phyloP scores from a whole-genome alignment of 352 stramenopile species.

The Globisporangium iwayamae region DNA sequence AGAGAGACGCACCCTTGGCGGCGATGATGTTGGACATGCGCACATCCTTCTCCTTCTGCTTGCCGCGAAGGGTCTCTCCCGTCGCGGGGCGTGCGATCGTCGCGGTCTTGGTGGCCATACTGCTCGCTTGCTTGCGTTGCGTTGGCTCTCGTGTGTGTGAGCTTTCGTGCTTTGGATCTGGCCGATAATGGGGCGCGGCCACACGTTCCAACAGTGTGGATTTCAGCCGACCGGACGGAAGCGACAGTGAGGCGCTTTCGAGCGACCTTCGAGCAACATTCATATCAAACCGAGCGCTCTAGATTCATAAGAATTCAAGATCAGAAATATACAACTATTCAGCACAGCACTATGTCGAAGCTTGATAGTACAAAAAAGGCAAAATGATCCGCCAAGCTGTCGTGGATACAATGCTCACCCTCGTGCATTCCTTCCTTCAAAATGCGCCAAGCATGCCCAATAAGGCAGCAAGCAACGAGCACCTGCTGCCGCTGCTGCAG shows the following conservation, averaged over 20 bases:
- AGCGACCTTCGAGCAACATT: slow-evolving; percentile 1
- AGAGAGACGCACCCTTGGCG: slow-evolving; percentile 86
- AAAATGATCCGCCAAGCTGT: too few species aligned
- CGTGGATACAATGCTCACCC: too few species aligned
- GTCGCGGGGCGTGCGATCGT: slow-evolving; percentile 51
- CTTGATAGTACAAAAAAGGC: not conserved
- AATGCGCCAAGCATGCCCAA: not conserved
- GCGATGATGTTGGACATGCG: slow-evolving; percentile 98
- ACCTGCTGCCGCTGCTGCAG: slow-evolving; percentile 13
- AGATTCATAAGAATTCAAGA: not conserved
- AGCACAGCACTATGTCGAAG: not conserved
- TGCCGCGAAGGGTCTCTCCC: slow-evolving; percentile 80
- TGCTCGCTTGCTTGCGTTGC: not conserved
- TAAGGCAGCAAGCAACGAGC: not conserved
- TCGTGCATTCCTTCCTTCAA: not conserved
- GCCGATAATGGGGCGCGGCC: not conserved
- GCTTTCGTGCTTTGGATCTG: slow-evolving; percentile 6
- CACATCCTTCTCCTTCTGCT: slow-evolving; percentile 98
- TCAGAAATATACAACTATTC: not conserved
- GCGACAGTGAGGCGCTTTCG: not conserved
- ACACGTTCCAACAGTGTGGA: not conserved
- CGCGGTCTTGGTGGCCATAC: slow-evolving; percentile 34
- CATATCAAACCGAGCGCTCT: not conserved
- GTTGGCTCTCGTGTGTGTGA: slow-evolving; percentile 4
- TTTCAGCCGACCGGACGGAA: not conserved